Percentiles rank a stretch among this genome's conserved stretches.
These are phyloP conservation scores for Gillenia trifoliata DNA, from an alignment of 306 rosid species.

Conservation along the genomic window DNA sequence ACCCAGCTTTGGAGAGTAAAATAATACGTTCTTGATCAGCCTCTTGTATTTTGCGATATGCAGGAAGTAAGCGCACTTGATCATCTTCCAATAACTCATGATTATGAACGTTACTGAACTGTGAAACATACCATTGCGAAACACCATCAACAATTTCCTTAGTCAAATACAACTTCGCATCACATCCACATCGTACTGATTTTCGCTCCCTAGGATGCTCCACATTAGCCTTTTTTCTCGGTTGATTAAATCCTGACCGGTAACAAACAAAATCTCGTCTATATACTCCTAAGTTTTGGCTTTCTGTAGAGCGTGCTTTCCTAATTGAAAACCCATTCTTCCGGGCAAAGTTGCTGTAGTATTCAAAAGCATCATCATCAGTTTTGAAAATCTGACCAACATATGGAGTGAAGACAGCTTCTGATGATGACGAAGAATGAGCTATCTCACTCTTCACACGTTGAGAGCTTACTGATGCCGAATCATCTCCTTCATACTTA, in stretches of 20 bases:
- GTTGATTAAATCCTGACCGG: constrained; percentile 67
- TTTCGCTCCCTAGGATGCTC: constrained; percentile 70
- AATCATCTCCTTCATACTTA: constrained; percentile 55
- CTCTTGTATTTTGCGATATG: constrained; percentile 60
- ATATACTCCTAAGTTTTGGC: constrained; percentile 59
- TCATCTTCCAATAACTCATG: constrained; percentile 71
- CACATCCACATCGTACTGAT: constrained; percentile 71
- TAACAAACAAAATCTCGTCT: constrained; percentile 68
- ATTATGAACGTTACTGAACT: constrained; percentile 64
- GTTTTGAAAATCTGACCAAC: constrained; percentile 66
- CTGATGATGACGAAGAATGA: constrained; percentile 33
- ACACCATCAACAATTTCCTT: constrained; percentile 55
- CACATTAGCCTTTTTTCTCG: constrained; percentile 61
- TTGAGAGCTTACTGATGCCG: constrained; percentile 31
- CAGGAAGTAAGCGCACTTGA: constrained; percentile 68
- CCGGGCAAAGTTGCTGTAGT: constrained; percentile 59
- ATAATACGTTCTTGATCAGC: constrained; percentile 60
- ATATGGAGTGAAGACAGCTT: constrained; percentile 59
- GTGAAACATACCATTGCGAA: constrained; percentile 61
- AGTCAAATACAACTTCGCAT: constrained; percentile 62
- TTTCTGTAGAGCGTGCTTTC: constrained; percentile 68
- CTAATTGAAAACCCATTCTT: constrained; percentile 66
- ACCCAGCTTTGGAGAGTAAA: constrained; percentile 63
- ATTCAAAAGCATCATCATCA: constrained; percentile 60
- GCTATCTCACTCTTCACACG: constrained; percentile 34